A percentile compares a stretch with the other conserved stretches of the same genome.
phyloP scores from a whole-genome alignment of 768 basidiomycete genomes.

The Cyclocybe cylindracea region DNA sequence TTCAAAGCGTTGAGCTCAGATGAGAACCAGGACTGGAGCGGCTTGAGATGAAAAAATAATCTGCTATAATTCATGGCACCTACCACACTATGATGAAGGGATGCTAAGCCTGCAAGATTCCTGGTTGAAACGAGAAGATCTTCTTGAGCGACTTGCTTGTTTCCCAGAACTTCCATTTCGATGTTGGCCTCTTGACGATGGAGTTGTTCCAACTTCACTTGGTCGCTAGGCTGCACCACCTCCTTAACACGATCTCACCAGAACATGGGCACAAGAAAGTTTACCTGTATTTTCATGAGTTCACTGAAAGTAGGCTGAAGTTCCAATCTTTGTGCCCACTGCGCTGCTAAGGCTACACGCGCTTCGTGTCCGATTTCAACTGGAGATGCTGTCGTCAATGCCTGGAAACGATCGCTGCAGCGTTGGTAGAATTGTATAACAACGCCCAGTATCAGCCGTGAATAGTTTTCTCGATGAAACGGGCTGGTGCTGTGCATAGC shows the following conservation, averaged over 20 bases:
- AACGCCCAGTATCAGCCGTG: conserved; percentile 89
- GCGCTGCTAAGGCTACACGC: conserved; percentile 58
- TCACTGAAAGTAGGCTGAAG: conserved; percentile 74
- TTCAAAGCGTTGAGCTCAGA: conserved; percentile 69
- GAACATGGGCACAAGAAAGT: conserved; percentile 19
- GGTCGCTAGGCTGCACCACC: conserved; percentile 37
- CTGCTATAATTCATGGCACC: conserved; percentile 25
- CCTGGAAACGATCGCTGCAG: conserved; percentile 86
- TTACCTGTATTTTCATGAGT: conserved; percentile 53
- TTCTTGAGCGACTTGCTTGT: conserved; percentile 50
- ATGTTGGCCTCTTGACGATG: conserved; percentile 79
- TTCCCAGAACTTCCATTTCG: conserved; percentile 67
- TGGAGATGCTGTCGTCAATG: conserved; percentile 51
- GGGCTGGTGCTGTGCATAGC: conserved; percentile 89
- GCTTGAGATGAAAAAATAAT: too few species aligned
- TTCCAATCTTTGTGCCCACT: conserved; percentile 87
- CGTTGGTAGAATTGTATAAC: conserved; percentile 96
- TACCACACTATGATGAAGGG: conserved; percentile 86
- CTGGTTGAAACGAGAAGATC: conserved; percentile 74
- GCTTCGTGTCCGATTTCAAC: conserved; percentile 41
- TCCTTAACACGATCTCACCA: not conserved
- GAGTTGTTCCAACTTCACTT: conserved; percentile 50
- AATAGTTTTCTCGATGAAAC: conserved; percentile 94
- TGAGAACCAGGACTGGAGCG: conserved; percentile 80
- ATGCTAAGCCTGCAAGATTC: conserved; percentile 74